These are phyloP conservation scores for Croton laevigatus DNA, from an alignment of 441 rosid genomes.

Conservation along the genomic window DNA sequence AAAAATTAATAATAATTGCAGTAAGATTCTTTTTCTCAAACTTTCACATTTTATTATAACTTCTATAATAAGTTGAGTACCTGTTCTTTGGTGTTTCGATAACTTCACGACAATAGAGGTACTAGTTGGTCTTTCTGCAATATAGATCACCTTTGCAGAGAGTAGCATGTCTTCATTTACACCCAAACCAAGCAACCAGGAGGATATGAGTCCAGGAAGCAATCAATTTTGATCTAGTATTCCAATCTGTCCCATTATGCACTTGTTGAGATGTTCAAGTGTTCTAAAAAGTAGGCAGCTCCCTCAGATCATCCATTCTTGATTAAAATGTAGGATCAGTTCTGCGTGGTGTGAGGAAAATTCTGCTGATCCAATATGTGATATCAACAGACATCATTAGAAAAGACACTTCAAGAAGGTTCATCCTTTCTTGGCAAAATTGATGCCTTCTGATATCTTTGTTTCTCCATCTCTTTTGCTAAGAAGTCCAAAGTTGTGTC, in stretches of 20 bases:
- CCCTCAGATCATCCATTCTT: neutral
- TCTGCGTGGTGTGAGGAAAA: neutral
- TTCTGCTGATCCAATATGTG: neutral
- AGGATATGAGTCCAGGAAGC: neutral
- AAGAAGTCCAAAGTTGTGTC: constrained; percentile 82
- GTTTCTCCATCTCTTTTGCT: constrained; percentile 69
- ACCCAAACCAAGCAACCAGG: neutral
- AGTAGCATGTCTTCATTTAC: neutral
- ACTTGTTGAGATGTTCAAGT: neutral
- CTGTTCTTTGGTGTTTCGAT: neutral
- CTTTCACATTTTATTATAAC: neutral
- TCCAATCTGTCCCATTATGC: neutral
- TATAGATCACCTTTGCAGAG: neutral
- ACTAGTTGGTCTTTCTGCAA: neutral
- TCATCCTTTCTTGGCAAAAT: constrained; percentile 40
- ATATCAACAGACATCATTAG: neutral
- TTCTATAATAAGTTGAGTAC: neutral
- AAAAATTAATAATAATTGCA: neutral
- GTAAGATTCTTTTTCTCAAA: constrained; percentile 4
- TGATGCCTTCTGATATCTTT: constrained; percentile 61
- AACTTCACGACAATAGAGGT: neutral
- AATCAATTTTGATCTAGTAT: neutral
- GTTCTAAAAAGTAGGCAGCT: neutral
- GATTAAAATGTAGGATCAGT: neutral
- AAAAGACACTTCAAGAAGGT: constrained; percentile 13